Evolutionary conservation across 2,329 filamentous ascomycete genomes (phyloP).

Genomic region (Aspergillus ochraceoroseus): DNA sequence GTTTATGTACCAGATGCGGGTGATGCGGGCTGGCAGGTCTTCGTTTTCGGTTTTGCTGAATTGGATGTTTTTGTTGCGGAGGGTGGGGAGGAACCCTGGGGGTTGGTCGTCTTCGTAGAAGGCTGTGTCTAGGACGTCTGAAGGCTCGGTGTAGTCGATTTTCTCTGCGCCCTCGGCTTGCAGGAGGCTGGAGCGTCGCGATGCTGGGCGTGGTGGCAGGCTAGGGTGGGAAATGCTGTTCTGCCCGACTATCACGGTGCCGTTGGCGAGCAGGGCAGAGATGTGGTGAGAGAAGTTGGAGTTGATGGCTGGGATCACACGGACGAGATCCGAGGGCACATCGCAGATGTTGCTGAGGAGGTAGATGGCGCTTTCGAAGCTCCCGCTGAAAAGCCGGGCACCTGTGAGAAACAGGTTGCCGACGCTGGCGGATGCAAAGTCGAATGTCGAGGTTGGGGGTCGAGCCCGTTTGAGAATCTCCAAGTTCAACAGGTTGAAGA

Average conservation of each 20-base stretch:
- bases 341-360: slow-evolving; percentile 79
- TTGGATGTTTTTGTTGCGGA: slow-evolving; percentile 73
- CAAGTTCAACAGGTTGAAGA: slow-evolving; percentile 70
- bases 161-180: slow-evolving; percentile 32
- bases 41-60: slow-evolving; percentile 78
- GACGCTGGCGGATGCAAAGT: slow-evolving; percentile 70
- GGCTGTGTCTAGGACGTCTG: slow-evolving; percentile 33
- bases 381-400: slow-evolving; percentile 83
- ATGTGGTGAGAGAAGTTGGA: slow-evolving; percentile 96
- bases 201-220: slow-evolving; percentile 34
- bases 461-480: slow-evolving; percentile 73
- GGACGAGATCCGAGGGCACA: slow-evolving; percentile 66
- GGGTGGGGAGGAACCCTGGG: slow-evolving; percentile 65
- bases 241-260: slow-evolving; percentile 77
- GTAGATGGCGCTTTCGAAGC: slow-evolving; percentile 88
- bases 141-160: slow-evolving; percentile 28
- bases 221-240: slow-evolving; percentile 88
- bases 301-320: slow-evolving; percentile 85
- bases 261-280: slow-evolving; percentile 71
- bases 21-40: slow-evolving; percentile 71
- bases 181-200: slow-evolving; percentile 34
- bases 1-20: slow-evolving; percentile 93
- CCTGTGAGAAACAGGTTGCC: slow-evolving; percentile 79
- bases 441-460: slow-evolving; percentile 65
- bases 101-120: slow-evolving; percentile 46